Conservation (phyloP, 768 basidiomycete genomes). For the Boletus subparvulus region DNA sequence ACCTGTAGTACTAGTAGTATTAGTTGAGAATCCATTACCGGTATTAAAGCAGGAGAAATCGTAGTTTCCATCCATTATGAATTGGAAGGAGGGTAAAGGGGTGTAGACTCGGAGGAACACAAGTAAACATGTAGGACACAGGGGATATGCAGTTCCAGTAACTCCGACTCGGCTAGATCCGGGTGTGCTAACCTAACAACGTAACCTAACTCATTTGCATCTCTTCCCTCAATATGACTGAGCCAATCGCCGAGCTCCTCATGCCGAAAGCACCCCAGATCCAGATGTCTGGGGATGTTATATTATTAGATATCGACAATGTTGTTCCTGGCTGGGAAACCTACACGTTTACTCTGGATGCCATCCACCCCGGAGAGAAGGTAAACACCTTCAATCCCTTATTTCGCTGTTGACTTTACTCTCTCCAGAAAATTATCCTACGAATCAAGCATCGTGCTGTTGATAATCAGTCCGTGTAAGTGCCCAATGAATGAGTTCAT, state of each 20-base stretch:
- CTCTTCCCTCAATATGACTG: not conserved
- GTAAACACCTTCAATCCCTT: not conserved
- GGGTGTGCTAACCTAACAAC: not conserved
- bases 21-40: no score
- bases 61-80: no score
- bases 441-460: not conserved
- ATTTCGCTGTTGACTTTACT: no score
- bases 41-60: no score
- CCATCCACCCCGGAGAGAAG: not conserved
- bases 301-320: not conserved
- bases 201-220: no score
- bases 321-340: not conserved
- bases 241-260: not conserved
- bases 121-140: no score
- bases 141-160: not conserved
- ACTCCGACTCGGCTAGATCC: not conserved
- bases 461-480: not conserved
- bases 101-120: no score
- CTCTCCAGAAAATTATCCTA: not conserved
- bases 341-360: not conserved
- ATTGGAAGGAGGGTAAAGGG: no score
- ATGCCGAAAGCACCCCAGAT: not conserved
- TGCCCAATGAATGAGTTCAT: no score
- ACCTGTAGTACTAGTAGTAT: no score
- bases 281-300: not conserved